Evolutionary conservation across 2,329 filamentous ascomycete genomes (phyloP), one percentile per base, ranked within the genome.

Genomic region (Neofusicoccum parvum): DNA sequence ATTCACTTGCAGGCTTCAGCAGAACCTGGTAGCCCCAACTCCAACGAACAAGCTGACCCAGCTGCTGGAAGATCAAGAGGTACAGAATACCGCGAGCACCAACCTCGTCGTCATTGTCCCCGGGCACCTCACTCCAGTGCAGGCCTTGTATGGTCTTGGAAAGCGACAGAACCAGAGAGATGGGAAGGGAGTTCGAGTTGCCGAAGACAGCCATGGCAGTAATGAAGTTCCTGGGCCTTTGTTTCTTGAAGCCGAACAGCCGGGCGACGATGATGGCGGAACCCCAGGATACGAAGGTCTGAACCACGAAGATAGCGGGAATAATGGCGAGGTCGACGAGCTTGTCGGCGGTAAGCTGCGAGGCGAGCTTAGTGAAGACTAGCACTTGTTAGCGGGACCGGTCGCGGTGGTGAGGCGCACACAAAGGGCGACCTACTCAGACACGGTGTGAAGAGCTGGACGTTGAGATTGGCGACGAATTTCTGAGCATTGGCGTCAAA

Each of bases 291-390:
- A 98, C 88, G 9, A 90, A 71, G 0, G 93, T 97, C 80, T 97
- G 94, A 36, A 95, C 84, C 67, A 93, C 73, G 78, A 98, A 98
- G 76, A 99, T 97, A 70, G 92, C 80, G n/a, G 95, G 95, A 66
- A 99, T 99, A 69, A 99, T 90, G 70, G 91, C 92, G 45, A 99
- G 86, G 65, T 98, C 95, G 68, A 88, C 84, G 60, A 99, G 86
- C 79, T 97, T 97, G 68, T 95, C 90, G 64, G 93, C 91, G 51
- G 91, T 97, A 66, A 99, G 86, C 79, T 99, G 94, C 1, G 93
- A 96, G 6, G 94, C 95, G 45, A 99, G 86, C 79, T 99, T 99
- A 15, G 92, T 97, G 79, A 98, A 99, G 78, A 99, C 93, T 95
- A 68, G 43, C 15, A 3, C 1, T 34, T 39, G 51, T 58, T 64